These are phyloP conservation scores for Ziziphus jujuba DNA, from an alignment of 306 rosid genomes.

Conservation along the genomic window DNA sequence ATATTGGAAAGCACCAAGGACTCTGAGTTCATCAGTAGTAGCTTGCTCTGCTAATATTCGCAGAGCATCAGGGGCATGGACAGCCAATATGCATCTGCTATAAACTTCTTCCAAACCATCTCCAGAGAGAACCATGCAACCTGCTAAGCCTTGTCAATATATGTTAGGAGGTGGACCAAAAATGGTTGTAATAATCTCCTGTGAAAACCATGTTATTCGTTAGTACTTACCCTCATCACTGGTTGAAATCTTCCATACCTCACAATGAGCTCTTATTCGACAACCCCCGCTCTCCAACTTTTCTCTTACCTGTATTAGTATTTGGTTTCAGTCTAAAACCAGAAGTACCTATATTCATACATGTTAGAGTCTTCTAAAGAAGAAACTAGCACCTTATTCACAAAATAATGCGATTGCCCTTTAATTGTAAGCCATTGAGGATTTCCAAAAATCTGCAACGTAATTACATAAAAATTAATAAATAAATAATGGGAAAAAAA, in stretches of 20 bases:
- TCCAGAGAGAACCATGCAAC: conserved; percentile 50
- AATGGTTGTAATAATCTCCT: neutral
- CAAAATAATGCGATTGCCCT: conserved; percentile 69
- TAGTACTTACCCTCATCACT: conserved; percentile 41
- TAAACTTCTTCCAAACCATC: conserved; percentile 60
- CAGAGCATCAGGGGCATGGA: conserved; percentile 81
- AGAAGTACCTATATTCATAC: neutral
- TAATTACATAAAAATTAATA: no score
- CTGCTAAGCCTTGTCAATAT: conserved; percentile 39
- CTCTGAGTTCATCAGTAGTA: conserved; percentile 78
- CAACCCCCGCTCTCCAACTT: conserved; percentile 61
- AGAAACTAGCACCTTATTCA: conserved; percentile 47
- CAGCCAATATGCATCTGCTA: conserved; percentile 65
- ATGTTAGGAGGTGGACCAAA: neutral
- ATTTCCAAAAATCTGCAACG: conserved; percentile 71
- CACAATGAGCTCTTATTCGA: conserved; percentile 45
- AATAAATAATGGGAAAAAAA: no score
- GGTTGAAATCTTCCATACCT: conserved; percentile 53
- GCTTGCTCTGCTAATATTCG: conserved; percentile 73
- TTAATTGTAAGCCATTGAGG: conserved; percentile 88
- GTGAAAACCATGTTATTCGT: neutral
- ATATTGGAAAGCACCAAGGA: no score
- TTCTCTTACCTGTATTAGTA: conserved; percentile 61
- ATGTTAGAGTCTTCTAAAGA: neutral
- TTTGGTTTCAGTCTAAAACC: neutral